These are phyloP conservation scores for Suhomyces sp. DNA, from an alignment of 805 yeast genomes.

Conservation along the genomic window DNA sequence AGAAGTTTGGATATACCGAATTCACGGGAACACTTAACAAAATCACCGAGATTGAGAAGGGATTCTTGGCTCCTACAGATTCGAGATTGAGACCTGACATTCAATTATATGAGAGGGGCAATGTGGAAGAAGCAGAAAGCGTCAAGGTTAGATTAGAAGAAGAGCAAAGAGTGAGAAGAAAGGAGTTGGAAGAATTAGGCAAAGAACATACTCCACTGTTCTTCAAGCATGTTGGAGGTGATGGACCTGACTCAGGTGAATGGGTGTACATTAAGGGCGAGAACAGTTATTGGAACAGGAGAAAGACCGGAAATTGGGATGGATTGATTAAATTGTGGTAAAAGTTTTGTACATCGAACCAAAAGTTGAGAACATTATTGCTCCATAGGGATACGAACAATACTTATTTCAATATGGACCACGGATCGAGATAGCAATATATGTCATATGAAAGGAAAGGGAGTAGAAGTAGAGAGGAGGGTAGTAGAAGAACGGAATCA, in stretches of 20 bases:
- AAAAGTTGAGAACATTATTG: too few species aligned
- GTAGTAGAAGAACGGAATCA: too few species aligned
- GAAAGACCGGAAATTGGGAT: constrained; percentile 63
- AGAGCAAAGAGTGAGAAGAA: constrained; percentile 75
- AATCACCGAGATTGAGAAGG: constrained; percentile 68
- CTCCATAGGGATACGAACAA: too few species aligned
- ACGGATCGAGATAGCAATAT: too few species aligned
- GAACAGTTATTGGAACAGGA: constrained; percentile 75
- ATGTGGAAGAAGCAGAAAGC: constrained; percentile 68
- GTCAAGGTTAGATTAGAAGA: constrained; percentile 72
- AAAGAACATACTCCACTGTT: constrained; percentile 56
- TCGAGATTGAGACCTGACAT: constrained; percentile 90
- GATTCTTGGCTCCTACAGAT: constrained; percentile 75
- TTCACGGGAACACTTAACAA: constrained; percentile 83
- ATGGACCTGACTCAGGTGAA: constrained; percentile 39
- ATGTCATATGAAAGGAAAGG: too few species aligned
- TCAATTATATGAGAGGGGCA: constrained; percentile 65
- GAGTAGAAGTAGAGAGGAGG: too few species aligned
- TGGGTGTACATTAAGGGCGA: constrained; percentile 62
- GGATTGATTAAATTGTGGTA: constrained; percentile 59
- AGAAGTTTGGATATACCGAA: constrained; percentile 81
- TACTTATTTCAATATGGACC: too few species aligned
- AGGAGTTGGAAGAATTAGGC: constrained; percentile 47
- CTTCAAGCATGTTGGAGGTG: constrained; percentile 50
- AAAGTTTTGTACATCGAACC: too few species aligned